Evolutionary conservation across 345 rosid genomes (phyloP), one percentile per base, ranked within the genome.

Genomic region (Atalantia buxifolia): DNA sequence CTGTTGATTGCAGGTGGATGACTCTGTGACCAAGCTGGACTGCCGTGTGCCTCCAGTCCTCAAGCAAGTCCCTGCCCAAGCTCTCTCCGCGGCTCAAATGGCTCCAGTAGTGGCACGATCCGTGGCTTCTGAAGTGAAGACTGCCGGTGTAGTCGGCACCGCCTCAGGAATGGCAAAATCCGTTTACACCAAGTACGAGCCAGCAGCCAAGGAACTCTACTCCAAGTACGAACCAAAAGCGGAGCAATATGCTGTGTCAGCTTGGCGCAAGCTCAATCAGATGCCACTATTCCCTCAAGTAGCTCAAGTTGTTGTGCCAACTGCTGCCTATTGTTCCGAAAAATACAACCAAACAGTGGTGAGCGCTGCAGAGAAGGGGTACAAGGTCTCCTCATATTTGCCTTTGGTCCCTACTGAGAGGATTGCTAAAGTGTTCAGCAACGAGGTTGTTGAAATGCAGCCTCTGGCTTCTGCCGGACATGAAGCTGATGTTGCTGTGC

Each of bases 281-380:
- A 87, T 97, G 25, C 98, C 98, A 9, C 89, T 94, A 14, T 85
- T 96, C 86, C 98, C 98, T 40, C 88, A 80, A n/a, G 88, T 92
- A 38, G 93, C 97, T 24, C 90, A 89, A 48, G 92, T 92, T 0
- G 86, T 88, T 30, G 83, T 94, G 59, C 98, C 99, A 4, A 81
- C 98, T 0, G 97, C 98, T 0, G 91, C 98, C 8, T 92, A 77
- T 79, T 97, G 92, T 78, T 85, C 91, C 2, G 94, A 93, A 77
- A 94, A 86, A 85, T 97, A 97, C 84, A 97, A 97, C 76, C 81
- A 90, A 61, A 90, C 93, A 0, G 98, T 94, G 56, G 77, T 79
- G 24, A 89, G 66, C 82, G 87, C 94, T 42, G 93, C 92, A 0
- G 92, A 90, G 85, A 92, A 91, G 63, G 99, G 99, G 13, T 94